These are phyloP conservation scores for Calocera cornea DNA, from an alignment of 768 basidiomycete species.

Conservation along the genomic window DNA sequence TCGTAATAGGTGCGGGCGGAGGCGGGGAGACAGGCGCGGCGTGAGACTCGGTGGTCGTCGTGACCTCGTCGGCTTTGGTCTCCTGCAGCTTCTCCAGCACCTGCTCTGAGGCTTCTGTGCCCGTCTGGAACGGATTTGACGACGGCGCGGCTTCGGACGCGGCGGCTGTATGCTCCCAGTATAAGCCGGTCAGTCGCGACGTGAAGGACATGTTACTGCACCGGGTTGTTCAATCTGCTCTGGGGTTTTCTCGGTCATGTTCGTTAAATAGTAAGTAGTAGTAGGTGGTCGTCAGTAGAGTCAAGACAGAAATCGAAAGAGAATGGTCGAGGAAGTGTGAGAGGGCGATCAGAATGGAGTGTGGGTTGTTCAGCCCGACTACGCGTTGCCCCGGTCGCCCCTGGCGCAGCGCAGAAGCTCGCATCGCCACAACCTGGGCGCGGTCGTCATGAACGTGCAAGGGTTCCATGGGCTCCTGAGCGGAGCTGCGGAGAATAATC, in stretches of 20 bases:
- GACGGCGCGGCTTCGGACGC: not conserved
- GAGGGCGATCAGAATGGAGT: not conserved
- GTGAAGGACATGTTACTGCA: not conserved
- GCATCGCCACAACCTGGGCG: not conserved
- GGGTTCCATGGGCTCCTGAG: not conserved
- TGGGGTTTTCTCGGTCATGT: not conserved
- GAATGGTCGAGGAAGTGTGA: not conserved
- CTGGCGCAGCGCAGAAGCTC: not conserved
- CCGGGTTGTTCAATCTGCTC: not conserved
- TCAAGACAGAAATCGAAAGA: not conserved
- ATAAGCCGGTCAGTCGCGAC: not conserved
- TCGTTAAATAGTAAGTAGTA: not conserved
- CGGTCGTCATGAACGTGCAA: not conserved
- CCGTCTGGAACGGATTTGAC: not conserved
- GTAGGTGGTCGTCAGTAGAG: not conserved
- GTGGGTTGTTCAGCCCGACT: not conserved
- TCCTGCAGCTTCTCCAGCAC: not conserved
- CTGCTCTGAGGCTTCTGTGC: not conserved
- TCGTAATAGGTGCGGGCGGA: not conserved
- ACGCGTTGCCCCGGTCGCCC: not conserved
- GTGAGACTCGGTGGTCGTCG: not conserved
- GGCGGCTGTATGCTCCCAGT: not conserved
- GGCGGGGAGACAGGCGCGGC: not conserved
- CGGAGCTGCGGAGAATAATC: not conserved
- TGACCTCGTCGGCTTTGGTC: not conserved